Conservation (phyloP, 164 flowering plant genomes). For the Aristolochia fimbriata region DNA sequence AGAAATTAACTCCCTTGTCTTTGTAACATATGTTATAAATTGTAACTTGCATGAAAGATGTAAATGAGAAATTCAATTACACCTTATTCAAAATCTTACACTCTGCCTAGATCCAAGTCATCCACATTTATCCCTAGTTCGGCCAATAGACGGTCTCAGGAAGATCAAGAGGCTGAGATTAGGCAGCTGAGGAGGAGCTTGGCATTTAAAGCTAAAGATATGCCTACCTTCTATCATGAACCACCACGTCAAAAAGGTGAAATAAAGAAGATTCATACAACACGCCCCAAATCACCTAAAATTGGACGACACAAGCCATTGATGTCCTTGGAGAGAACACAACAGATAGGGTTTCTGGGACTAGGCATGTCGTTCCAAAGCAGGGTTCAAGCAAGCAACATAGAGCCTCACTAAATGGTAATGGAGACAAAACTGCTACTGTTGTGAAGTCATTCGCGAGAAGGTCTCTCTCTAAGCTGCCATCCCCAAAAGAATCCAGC, state of each 20-base stretch:
- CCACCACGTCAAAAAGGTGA: conserved; percentile 70
- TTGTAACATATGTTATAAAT: too few species aligned
- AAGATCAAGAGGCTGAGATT: conserved; percentile 68
- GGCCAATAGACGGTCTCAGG: conserved; percentile 28
- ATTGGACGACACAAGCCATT: conserved; percentile 61
- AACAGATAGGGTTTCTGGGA: conserved; percentile 23
- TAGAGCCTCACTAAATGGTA: conserved; percentile 7
- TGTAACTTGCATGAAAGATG: too few species aligned
- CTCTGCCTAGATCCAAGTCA: conserved; percentile 13
- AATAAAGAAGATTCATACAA: conserved; percentile 83
- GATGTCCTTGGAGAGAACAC: conserved; percentile 16
- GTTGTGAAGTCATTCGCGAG: conserved; percentile 25
- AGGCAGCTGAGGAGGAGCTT: conserved; percentile 70
- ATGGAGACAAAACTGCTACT: conserved; percentile 3
- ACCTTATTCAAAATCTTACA: too few species aligned
- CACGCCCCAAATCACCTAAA: conserved; percentile 78
- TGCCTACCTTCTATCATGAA: conserved; percentile 87
- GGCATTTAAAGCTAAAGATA: conserved; percentile 78
- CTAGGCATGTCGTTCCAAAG: conserved; percentile 24
- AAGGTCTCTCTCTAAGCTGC: conserved; percentile 40
- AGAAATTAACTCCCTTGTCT: too few species aligned
- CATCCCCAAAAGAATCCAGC: conserved; percentile 21
- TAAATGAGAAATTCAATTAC: too few species aligned
- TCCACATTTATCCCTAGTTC: conserved; percentile 23
- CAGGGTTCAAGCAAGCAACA: conserved; percentile 15